phyloP scores from a whole-genome alignment of 768 basidiomycete genomes.

The Clathrus columnatus region DNA sequence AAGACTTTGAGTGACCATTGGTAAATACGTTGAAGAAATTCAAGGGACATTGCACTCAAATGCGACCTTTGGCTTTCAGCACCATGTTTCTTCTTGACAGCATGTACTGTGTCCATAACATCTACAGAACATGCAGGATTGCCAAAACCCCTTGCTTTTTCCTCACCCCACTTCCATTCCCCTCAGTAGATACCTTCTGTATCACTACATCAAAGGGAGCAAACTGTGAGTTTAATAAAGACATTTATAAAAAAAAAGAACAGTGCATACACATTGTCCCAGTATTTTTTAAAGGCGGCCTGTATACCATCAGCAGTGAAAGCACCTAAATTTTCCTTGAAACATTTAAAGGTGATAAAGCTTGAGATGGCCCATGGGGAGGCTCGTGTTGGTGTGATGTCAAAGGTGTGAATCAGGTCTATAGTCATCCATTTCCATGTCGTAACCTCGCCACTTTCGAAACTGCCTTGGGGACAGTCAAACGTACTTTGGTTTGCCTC shows the following conservation, averaged over 20 bases:
- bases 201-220: not conserved
- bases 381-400: not conserved
- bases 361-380: not conserved
- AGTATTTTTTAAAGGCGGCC: not conserved
- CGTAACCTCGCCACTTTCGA: not conserved
- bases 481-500: not conserved
- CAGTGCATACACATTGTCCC: not conserved
- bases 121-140: conserved; percentile 21
- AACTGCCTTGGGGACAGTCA: not conserved
- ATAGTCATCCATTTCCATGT: not conserved
- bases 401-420: not conserved
- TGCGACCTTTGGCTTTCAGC: conserved; percentile 18
- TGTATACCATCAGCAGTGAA: not conserved
- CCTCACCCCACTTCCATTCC: conserved; percentile 20
- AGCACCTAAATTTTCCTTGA: not conserved
- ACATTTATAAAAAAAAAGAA: not conserved
- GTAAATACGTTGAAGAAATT: conserved; percentile 2
- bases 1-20: not conserved
- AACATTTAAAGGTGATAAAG: not conserved
- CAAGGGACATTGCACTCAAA: conserved; percentile 24
- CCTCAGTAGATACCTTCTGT: not conserved
- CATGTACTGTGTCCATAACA: conserved; percentile 19
- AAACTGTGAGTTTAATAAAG: not conserved
- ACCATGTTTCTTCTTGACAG: conserved; percentile 18
- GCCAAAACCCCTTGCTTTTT: conserved; percentile 19